Evolutionary conservation across 352 stramenopile genomes (phyloP).

Genomic region (Aphanomyces astaci): DNA sequence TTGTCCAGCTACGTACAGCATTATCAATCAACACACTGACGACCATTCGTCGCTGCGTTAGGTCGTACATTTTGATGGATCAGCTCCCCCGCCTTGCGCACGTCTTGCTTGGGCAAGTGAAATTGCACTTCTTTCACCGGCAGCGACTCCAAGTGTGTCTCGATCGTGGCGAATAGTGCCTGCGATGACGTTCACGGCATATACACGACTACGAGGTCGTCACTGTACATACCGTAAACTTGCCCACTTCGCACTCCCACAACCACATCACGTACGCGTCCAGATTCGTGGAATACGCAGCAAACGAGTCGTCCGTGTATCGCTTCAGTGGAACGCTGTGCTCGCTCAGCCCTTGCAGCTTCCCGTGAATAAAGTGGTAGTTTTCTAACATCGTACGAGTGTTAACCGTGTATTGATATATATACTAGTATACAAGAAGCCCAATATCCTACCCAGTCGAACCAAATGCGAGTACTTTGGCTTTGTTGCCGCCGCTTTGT

Average conservation of each 20-base stretch:
- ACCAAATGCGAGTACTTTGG: slow-evolving; percentile 59
- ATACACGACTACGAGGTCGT: too few species aligned
- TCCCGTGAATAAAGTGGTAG: slow-evolving; percentile 54
- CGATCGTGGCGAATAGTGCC: slow-evolving; percentile 48
- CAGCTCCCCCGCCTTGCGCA: slow-evolving; percentile 42
- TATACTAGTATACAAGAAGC: too few species aligned
- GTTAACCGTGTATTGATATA: too few species aligned
- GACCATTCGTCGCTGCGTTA: too few species aligned
- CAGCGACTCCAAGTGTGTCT: slow-evolving; percentile 43
- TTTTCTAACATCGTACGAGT: slow-evolving; percentile 43
- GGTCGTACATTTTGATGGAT: slow-evolving; percentile 17
- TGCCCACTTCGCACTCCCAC: slow-evolving; percentile 7
- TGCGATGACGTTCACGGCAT: too few species aligned
- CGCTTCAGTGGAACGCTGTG: background rate
- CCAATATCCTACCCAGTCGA: slow-evolving; percentile 49
- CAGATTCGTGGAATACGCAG: slow-evolving; percentile 4
- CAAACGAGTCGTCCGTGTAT: background rate
- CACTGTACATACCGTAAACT: slow-evolving; percentile 1
- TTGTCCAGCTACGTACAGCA: slow-evolving; percentile 12
- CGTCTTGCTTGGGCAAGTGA: slow-evolving; percentile 50
- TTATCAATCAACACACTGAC: slow-evolving; percentile 22
- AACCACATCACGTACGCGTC: slow-evolving; percentile 11
- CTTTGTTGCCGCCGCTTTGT: slow-evolving; percentile 52
- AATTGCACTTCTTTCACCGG: slow-evolving; percentile 59
- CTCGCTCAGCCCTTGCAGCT: slow-evolving; percentile 35